A percentile compares a stretch with the other conserved stretches of the same genome.
phyloP scores from a whole-genome alignment of 106 monocot species.

The Agapanthus africanus region DNA sequence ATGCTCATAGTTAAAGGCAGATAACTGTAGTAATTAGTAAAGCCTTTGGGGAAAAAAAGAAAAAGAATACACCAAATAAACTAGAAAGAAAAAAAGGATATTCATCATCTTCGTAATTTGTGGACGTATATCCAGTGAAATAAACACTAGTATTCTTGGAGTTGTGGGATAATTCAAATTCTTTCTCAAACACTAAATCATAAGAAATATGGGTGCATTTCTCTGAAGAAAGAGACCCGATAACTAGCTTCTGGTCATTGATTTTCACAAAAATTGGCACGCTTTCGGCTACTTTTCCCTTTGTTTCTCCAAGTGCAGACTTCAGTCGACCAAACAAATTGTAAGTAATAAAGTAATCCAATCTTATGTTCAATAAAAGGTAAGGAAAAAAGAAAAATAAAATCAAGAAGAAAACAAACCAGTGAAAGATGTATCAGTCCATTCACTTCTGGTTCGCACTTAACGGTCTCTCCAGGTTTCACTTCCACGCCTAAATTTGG shows the following conservation, averaged over 20 bases:
- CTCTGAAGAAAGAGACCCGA: conserved; percentile 52
- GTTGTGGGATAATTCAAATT: conserved; percentile 55
- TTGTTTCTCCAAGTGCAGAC: conserved; percentile 49
- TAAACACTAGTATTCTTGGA: conserved; percentile 57
- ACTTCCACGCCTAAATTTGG: not conserved
- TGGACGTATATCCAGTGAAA: conserved; percentile 44
- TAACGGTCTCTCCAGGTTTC: not conserved
- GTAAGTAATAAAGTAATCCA: too few relatives aligned
- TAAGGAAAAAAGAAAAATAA: not conserved
- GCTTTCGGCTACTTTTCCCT: conserved; percentile 34
- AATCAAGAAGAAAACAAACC: not conserved
- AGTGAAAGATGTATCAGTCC: not conserved
- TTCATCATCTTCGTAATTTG: not conserved
- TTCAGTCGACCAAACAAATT: conserved; percentile 4
- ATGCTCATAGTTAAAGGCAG: too few relatives aligned
- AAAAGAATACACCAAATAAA: too few relatives aligned
- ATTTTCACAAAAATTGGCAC: conserved; percentile 36
- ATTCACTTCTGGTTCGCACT: not conserved
- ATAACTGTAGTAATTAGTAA: too few relatives aligned
- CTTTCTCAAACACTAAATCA: conserved; percentile 75
- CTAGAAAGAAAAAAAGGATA: too few relatives aligned
- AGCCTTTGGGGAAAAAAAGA: too few relatives aligned
- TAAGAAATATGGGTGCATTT: conserved; percentile 47
- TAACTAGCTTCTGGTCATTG: conserved; percentile 38
- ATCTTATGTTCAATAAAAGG: not conserved